These are phyloP conservation scores for Verticillium dahliae DNA, from an alignment of 2,329 filamentous ascomycete species.

Conservation along the genomic window DNA sequence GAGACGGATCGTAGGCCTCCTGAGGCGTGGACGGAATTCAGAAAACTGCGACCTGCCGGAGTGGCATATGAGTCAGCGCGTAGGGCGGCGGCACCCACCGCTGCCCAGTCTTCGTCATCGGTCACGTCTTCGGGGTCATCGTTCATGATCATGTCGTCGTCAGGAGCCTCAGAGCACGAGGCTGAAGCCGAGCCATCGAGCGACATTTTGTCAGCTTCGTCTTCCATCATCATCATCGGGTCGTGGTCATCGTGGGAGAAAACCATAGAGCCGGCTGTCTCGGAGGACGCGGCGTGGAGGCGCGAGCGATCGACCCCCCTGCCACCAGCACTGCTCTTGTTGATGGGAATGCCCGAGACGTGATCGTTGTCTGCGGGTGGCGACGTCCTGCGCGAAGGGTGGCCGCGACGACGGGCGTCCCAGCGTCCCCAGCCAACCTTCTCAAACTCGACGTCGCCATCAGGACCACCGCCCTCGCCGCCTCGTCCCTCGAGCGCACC, in stretches of 20 bases:
- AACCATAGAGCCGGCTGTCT: conserved; percentile 63
- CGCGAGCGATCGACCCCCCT: conserved; percentile 37
- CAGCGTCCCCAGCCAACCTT: conserved; percentile 98
- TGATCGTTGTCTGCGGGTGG: conserved; percentile 35
- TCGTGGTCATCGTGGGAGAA: conserved; percentile 68
- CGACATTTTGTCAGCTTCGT: conserved; percentile 95
- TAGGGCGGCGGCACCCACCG: conserved; percentile 79
- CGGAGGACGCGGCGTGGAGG: conserved; percentile 47
- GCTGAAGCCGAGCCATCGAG: conserved; percentile 63
- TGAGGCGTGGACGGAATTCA: conserved; percentile 41
- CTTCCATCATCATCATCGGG: conserved; percentile 60
- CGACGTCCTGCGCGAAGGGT: conserved; percentile 40
- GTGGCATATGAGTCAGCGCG: conserved; percentile 59
- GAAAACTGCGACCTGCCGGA: conserved; percentile 37
- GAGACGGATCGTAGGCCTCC: conserved; percentile 43
- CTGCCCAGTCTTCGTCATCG: conserved; percentile 94
- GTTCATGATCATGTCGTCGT: conserved; percentile 57
- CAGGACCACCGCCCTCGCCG: conserved; percentile 50
- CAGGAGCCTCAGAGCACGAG: conserved; percentile 70
- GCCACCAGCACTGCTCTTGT: conserved; percentile 31
- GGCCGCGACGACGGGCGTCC: conserved; percentile 73
- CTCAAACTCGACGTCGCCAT: conserved; percentile 76
- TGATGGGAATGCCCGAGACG: conserved; percentile 51
- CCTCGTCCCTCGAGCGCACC: conserved; percentile 78
- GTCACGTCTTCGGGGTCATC: conserved; percentile 81